Conservation (phyloP, 148 eudicot genomes). For the Nepenthes gracilis region DNA sequence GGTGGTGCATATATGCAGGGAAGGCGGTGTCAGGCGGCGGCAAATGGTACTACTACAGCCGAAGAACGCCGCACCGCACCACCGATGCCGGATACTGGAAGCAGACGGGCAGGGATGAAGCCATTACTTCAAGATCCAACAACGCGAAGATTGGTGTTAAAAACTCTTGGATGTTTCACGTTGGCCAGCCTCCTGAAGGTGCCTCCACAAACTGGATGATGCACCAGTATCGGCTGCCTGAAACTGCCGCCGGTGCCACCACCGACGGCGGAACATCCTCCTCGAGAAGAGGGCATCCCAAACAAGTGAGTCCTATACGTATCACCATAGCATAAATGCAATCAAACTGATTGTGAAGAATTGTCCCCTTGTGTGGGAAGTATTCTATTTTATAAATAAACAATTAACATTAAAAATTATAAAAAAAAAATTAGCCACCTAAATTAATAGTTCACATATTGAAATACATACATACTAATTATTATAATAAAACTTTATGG, state of each 20-base stretch:
- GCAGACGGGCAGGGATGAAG: slow-evolving; percentile 48
- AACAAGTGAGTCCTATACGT: slow-evolving; percentile 9
- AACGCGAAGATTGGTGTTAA: slow-evolving; percentile 39
- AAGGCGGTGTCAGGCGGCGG: slow-evolving; percentile 71
- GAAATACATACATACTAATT: too few species aligned
- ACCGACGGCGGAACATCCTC: slow-evolving; percentile 30
- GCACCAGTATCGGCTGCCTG: slow-evolving; percentile 74
- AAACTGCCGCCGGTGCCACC: slow-evolving; percentile 11
- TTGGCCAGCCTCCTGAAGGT: slow-evolving; percentile 42
- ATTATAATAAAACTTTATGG: too few species aligned
- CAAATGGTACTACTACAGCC: slow-evolving; percentile 76
- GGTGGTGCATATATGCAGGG: slow-evolving; percentile 25
- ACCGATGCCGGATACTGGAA: slow-evolving; percentile 73
- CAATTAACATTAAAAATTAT: too few species aligned
- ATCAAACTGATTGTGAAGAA: too few species aligned
- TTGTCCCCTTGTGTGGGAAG: too few species aligned
- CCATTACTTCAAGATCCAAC: slow-evolving; percentile 25
- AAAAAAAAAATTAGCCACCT: too few species aligned
- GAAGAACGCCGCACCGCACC: slow-evolving; percentile 43
- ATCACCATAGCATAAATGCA: too few species aligned
- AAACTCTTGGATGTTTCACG: slow-evolving; percentile 35
- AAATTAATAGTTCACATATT: too few species aligned
- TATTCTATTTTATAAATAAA: too few species aligned
- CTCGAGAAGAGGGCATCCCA: slow-evolving; percentile 29
- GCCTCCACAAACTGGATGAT: slow-evolving; percentile 70